A percentile compares a stretch with the other conserved stretches of the same genome.
phyloP scores from a whole-genome alignment of 2,329 filamentous ascomycete species.

The Penicillium frequentans region DNA sequence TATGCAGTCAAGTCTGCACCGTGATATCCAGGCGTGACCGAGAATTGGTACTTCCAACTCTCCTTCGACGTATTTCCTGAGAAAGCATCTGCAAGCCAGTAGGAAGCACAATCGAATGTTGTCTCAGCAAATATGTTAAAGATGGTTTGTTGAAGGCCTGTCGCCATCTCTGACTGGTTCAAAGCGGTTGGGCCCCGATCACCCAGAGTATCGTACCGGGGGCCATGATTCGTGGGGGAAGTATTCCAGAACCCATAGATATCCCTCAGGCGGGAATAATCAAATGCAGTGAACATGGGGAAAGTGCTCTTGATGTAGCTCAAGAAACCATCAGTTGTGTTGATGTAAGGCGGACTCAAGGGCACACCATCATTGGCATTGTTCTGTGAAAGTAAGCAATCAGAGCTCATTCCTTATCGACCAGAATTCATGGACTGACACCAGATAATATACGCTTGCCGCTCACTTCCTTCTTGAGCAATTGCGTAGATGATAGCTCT shows the following conservation, averaged over 20 bases:
- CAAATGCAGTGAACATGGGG: slow-evolving; percentile 30
- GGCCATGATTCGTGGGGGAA: slow-evolving; percentile 19
- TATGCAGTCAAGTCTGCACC: slow-evolving; percentile 59
- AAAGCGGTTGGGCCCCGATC: slow-evolving; percentile 47
- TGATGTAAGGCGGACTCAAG: slow-evolving; percentile 49
- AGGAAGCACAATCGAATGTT: slow-evolving; percentile 57
- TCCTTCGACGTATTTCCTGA: slow-evolving; percentile 24
- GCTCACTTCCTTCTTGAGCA: slow-evolving; percentile 38
- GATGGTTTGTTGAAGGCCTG: slow-evolving; percentile 55
- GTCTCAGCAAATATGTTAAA: slow-evolving; percentile 56
- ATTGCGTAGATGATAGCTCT: slow-evolving; percentile 38
- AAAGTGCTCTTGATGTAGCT: slow-evolving; percentile 43
- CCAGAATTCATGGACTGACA: not conserved
- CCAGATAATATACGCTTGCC: slow-evolving; percentile 38
- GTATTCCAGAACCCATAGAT: slow-evolving; percentile 35
- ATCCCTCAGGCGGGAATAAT: slow-evolving; percentile 34
- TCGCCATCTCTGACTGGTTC: slow-evolving; percentile 50
- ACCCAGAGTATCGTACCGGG: slow-evolving; percentile 42
- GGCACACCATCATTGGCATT: slow-evolving; percentile 53
- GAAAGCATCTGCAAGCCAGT: slow-evolving; percentile 57
- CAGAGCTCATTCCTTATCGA: not conserved
- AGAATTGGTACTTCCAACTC: slow-evolving; percentile 55
- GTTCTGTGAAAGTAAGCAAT: slow-evolving; percentile 28
- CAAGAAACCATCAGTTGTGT: slow-evolving; percentile 41
- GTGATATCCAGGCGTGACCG: slow-evolving; percentile 69